Conservation (phyloP, 257 asterid species). For the Coffea eugenioides region DNA sequence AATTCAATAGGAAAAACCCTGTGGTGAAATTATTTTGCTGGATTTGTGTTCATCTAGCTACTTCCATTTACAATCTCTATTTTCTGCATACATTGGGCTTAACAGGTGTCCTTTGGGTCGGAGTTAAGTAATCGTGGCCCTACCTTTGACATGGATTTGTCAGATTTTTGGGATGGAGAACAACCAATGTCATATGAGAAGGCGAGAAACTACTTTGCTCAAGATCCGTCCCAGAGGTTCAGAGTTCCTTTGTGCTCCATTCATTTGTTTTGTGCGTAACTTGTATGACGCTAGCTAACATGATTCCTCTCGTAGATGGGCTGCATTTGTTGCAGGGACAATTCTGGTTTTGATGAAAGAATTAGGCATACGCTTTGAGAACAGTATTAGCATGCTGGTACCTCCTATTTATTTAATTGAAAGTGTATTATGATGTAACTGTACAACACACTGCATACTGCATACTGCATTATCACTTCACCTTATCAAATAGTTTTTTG, state of each 20-base stretch:
- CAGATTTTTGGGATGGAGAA: constrained; percentile 86
- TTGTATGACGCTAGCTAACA: constrained; percentile 28
- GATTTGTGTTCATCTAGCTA: neutral
- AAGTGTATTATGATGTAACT: neutral
- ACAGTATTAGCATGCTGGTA: constrained; percentile 89
- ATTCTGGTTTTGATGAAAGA: constrained; percentile 95
- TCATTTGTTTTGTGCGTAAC: constrained; percentile 10
- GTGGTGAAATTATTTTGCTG: neutral
- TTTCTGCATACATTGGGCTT: neutral
- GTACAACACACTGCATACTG: no score
- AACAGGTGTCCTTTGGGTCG: constrained; percentile 94
- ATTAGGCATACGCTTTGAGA: constrained; percentile 67
- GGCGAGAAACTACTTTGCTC: constrained; percentile 81
- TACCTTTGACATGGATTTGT: constrained; percentile 94
- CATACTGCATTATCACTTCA: neutral
- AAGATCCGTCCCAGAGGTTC: constrained; percentile 94
- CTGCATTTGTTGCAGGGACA: constrained; percentile 98
- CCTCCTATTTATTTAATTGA: constrained; percentile 8
- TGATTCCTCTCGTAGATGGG: constrained; percentile 66
- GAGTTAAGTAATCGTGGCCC: constrained; percentile 99
- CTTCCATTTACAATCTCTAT: neutral
- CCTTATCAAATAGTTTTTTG: neutral
- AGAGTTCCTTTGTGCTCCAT: constrained; percentile 7
- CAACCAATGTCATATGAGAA: constrained; percentile 71
- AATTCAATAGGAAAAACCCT: neutral